These are phyloP conservation scores for Monosporascus sp. DNA, from an alignment of 2,329 filamentous ascomycete species.

Conservation along the genomic window DNA sequence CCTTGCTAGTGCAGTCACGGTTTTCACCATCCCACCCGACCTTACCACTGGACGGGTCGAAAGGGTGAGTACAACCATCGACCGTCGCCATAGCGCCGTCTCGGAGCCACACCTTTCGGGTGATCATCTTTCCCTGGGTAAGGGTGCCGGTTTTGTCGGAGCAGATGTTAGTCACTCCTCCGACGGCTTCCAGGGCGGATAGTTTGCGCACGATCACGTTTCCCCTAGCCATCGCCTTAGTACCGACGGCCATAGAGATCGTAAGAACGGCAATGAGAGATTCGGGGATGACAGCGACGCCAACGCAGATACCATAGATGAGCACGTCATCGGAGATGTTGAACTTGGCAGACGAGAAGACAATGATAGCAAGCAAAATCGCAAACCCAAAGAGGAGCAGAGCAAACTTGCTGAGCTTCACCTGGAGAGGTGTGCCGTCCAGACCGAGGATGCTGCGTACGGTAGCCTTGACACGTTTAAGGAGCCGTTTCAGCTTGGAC, in stretches of 20 bases:
- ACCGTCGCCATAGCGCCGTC: constrained; percentile 48
- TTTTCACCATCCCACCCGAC: constrained; percentile 38
- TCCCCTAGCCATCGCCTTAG: constrained; percentile 49
- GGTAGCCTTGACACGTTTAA: constrained; percentile 36
- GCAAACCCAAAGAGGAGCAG: constrained; percentile 73
- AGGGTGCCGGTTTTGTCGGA: constrained; percentile 67
- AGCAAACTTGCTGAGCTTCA: constrained; percentile 80
- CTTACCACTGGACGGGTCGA: constrained; percentile 54
- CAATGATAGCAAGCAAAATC: constrained; percentile 54
- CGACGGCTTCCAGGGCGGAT: constrained; percentile 60
- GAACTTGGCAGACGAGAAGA: constrained; percentile 55
- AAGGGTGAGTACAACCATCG: constrained; percentile 50
- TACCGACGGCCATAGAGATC: constrained; percentile 55
- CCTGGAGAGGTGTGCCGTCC: constrained; percentile 77
- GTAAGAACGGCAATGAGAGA: constrained; percentile 58
- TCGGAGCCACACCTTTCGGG: constrained; percentile 56
- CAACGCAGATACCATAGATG: constrained; percentile 46
- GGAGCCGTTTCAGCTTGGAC: constrained; percentile 38
- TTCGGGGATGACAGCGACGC: constrained; percentile 48
- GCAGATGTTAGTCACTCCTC: constrained; percentile 65
- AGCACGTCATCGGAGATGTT: constrained; percentile 50
- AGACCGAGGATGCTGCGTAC: constrained; percentile 53
- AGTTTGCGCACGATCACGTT: constrained; percentile 56
- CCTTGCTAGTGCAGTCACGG: constrained; percentile 14
- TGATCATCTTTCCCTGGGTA: constrained; percentile 62